Percentiles rank a stretch among this genome's conserved stretches.
phyloP scores from a whole-genome alignment of 2,329 filamentous ascomycete species.

The Aureobasidium sp. region DNA sequence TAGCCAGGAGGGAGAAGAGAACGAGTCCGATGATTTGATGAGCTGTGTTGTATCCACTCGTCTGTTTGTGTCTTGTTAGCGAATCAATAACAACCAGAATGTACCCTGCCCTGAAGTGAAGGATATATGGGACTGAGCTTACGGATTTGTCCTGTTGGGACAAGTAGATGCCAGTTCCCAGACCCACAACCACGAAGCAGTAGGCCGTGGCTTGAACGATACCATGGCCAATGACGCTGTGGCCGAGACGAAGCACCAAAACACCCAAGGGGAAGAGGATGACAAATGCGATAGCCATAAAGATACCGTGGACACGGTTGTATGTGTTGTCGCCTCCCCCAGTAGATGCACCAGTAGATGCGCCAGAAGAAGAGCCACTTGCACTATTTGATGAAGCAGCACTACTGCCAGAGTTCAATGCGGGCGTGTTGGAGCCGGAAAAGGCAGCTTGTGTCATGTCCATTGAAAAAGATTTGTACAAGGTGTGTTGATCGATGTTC shows the following conservation, averaged over 20 bases:
- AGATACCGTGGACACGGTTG: constrained; percentile 23
- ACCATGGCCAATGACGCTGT: constrained; percentile 35
- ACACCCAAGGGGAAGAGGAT: constrained; percentile 30
- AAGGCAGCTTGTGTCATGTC: constrained; percentile 31
- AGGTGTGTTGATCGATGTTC: constrained; percentile 29
- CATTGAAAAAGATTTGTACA: constrained; percentile 35
- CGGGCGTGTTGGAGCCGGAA: constrained; percentile 9
- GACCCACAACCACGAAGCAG: constrained; percentile 30
- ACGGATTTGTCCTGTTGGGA: constrained; percentile 34
- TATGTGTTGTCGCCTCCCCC: neutral
- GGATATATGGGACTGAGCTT: constrained; percentile 16
- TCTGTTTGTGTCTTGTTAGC: constrained; percentile 22
- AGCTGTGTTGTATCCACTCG: constrained; percentile 34
- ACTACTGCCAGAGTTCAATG: neutral
- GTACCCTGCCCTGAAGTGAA: neutral
- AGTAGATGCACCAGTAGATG: neutral
- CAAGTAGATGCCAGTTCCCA: constrained; percentile 35
- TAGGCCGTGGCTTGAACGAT: constrained; percentile 32
- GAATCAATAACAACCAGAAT: neutral
- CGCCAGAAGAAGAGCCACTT: neutral
- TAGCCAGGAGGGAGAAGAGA: constrained; percentile 26
- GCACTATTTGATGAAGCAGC: constrained; percentile 14
- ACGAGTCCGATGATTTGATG: constrained; percentile 43
- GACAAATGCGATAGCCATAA: constrained; percentile 30
- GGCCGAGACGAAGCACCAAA: constrained; percentile 31